These are phyloP conservation scores for Fraxinus pennsylvanica DNA, from an alignment of 257 asterid species.

Conservation along the genomic window DNA sequence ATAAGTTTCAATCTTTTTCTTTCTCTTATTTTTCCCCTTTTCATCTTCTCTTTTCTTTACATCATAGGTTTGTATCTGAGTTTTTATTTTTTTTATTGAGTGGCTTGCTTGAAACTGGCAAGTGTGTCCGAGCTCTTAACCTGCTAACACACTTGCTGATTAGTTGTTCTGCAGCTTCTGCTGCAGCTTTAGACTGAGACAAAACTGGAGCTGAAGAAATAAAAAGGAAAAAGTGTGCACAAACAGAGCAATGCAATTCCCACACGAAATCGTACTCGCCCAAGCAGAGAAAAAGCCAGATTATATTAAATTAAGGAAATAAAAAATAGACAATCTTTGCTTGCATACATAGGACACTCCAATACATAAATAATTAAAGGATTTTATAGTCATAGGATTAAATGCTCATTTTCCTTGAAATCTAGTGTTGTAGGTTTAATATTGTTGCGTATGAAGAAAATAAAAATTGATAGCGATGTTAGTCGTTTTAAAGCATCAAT, in stretches of 20 bases:
- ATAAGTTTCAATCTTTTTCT: conserved; percentile 40
- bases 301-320: conserved; percentile 5
- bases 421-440: background rate
- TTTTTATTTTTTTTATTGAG: conserved; percentile 23
- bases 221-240: conserved; percentile 27
- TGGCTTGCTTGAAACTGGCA: conserved; percentile 24
- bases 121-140: conserved; percentile 52
- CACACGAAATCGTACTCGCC: conserved; percentile 55
- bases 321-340: conserved; percentile 35
- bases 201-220: conserved; percentile 30
- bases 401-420: background rate
- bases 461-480: background rate
- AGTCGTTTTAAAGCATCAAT: background rate
- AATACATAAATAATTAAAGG: background rate
- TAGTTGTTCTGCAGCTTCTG: conserved; percentile 55
- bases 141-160: conserved; percentile 40
- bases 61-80: conserved; percentile 6
- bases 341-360: conserved; percentile 38
- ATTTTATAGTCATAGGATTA: background rate
- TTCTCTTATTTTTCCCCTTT: conserved; percentile 16
- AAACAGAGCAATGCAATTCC: conserved; percentile 39
- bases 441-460: conserved; percentile 1
- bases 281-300: conserved; percentile 28
- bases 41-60: conserved; percentile 19
- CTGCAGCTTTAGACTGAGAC: conserved; percentile 49